Evolutionary conservation across 345 rosid genomes (phyloP).

Genomic region (Aethionema arabicum): DNA sequence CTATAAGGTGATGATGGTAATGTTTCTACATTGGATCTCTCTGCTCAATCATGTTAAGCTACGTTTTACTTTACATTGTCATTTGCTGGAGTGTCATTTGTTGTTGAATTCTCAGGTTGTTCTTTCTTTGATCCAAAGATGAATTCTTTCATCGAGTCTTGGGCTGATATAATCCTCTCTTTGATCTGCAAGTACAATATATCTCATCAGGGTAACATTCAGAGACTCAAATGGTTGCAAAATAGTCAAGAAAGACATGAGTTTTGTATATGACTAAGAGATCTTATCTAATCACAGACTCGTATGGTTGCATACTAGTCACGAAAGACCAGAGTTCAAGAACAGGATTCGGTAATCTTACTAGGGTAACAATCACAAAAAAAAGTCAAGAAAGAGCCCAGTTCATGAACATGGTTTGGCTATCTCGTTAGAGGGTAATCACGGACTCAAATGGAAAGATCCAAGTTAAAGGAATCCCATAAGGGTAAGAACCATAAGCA

Average conservation of each 20-base stretch:
- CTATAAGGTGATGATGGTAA: no score
- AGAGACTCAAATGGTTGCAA: not conserved
- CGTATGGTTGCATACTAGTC: not conserved
- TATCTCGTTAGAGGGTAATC: no score
- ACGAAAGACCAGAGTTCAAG: not conserved
- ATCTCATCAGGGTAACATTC: not conserved
- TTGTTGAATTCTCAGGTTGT: conserved; percentile 31
- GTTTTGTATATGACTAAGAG: not conserved
- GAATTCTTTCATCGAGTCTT: conserved; percentile 55
- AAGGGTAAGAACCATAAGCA: not conserved
- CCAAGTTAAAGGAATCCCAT: no score
- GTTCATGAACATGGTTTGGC: no score
- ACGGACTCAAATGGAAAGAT: no score
- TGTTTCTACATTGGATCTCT: no score
- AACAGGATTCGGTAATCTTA: not conserved
- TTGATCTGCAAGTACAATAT: conserved; percentile 54
- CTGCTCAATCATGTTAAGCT: not conserved
- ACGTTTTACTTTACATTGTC: not conserved
- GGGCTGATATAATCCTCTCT: conserved; percentile 54
- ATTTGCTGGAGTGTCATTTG: conserved; percentile 25
- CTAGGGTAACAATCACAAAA: no score
- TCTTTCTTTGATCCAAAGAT: conserved; percentile 55
- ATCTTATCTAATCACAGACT: not conserved
- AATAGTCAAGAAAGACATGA: not conserved
- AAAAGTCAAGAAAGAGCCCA: no score